phyloP scores from a whole-genome alignment of 495 filamentous ascomycete genomes.

The Penicillium antarcticum region DNA sequence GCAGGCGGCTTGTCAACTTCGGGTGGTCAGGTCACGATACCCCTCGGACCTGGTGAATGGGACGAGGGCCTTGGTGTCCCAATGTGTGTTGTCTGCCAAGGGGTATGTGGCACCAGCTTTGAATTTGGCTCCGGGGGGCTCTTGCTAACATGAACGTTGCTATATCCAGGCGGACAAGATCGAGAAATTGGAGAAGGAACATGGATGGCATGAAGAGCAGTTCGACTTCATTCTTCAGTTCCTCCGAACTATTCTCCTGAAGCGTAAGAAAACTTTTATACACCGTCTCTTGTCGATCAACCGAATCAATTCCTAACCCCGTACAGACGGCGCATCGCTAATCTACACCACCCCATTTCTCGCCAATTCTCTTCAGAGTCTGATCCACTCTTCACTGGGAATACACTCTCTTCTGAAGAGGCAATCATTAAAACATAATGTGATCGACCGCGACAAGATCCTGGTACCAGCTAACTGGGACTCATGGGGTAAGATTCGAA shows the following conservation, averaged over 20 bases:
- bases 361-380: constrained; percentile 71
- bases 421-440: constrained; percentile 84
- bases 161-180: constrained; percentile 77
- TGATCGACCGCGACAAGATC: constrained; percentile 94
- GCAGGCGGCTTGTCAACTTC: constrained; percentile 50
- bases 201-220: constrained; percentile 88
- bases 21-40: constrained; percentile 58
- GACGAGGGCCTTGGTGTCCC: constrained; percentile 87
- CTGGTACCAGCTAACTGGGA: constrained; percentile 96
- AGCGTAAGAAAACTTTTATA: constrained; percentile 55
- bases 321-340: constrained; percentile 78
- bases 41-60: constrained; percentile 88
- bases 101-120: constrained; percentile 51
- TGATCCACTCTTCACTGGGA: constrained; percentile 83
- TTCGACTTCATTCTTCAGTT: constrained; percentile 92
- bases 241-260: constrained; percentile 77
- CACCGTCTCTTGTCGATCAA: background rate
- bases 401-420: constrained; percentile 86
- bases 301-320: constrained; percentile 15
- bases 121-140: too few species aligned
- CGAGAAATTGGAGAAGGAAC: constrained; percentile 78
- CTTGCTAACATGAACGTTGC: constrained; percentile 21
- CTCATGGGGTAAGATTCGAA: constrained; percentile 95
- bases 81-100: constrained; percentile 89
- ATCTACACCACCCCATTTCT: constrained; percentile 85